Evolutionary conservation across 306 rosid genomes (phyloP), one percentile per base, ranked within the genome.

Genomic region (Trichosanthes truncata): DNA sequence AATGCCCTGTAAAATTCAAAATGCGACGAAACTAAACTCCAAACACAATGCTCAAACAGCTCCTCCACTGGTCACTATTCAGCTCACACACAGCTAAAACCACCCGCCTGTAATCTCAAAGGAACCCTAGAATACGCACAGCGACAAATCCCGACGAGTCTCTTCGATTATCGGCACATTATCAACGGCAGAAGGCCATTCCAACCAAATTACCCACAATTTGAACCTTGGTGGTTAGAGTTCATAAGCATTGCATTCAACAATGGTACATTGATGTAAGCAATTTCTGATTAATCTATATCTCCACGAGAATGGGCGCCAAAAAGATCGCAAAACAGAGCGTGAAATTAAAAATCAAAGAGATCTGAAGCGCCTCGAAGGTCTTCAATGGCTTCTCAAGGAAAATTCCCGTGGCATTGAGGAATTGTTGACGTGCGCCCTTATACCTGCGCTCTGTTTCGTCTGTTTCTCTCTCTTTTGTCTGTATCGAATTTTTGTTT

Each of bases 51-150:
- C 80, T 60, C n/a, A 43, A 52, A 78, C 46, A 49, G 61, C 84
- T 78, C 85, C 84, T 78, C 87, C 84, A 25, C 71, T 49, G 25
- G 45, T 60, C 66, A 79, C 48, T 74, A 79, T 76, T 86, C 88
- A 88, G 85, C 96, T 87, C 82, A 25, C 51, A 73, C 81, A 55
- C 80, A 84, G 88, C 87, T 78, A 61, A 84, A 75, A 77, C 53
- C 82, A 67, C 9, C 81, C 49, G 33, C 79, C 12, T 10, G 33
- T 1, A 41, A 56, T 60, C 71, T 69, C 61, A 76, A 46, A 69
- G 83, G 88, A 88, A 91, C 93, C 92, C 90, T 89, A 87, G 73
- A 80, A 83, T 41, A 43, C 75, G 26, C 40, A 63, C 60, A 76
- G 74, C 78, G 55, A 72, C 79, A 35, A 85, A 83, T 80, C 77